Evolutionary conservation across 768 basidiomycete species (phyloP).

Genomic region (Boletus coccyginus): DNA sequence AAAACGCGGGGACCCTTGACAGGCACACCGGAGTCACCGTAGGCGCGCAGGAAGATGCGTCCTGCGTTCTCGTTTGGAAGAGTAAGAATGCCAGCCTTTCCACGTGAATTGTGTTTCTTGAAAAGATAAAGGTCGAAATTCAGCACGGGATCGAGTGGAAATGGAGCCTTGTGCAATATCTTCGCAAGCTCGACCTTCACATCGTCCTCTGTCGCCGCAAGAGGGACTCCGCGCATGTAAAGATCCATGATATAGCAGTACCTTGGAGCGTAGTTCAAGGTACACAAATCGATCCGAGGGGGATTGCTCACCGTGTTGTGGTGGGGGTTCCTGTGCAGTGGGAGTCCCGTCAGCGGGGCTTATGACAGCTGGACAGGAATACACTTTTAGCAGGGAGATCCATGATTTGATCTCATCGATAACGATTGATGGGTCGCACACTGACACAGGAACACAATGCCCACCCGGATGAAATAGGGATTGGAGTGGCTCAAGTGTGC

Average conservation of each 20-base stretch:
- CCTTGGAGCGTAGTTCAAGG: not conserved
- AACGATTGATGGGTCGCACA: conserved; percentile 4
- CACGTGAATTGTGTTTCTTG: conserved; percentile 15
- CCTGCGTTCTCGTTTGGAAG: conserved; percentile 24
- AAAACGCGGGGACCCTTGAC: conserved; percentile 24
- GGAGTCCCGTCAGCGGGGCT: not conserved
- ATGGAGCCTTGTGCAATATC: conserved; percentile 34
- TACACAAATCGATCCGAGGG: not conserved
- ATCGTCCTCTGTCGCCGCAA: conserved; percentile 30
- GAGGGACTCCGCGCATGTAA: conserved; percentile 32
- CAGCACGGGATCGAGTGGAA: conserved; percentile 21
- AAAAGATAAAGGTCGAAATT: conserved; percentile 37
- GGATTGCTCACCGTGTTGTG: conserved; percentile 20
- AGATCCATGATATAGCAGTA: conserved; percentile 31
- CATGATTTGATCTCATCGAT: conserved; percentile 16
- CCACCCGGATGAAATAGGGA: not conserved
- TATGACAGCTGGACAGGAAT: conserved; percentile 11
- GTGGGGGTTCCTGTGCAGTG: conserved; percentile 5
- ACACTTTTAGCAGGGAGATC: not conserved
- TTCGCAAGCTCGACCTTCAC: conserved; percentile 32
- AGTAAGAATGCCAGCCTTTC: conserved; percentile 31
- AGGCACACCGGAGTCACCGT: conserved; percentile 22
- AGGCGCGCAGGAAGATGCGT: conserved; percentile 25
- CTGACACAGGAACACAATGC: conserved; percentile 4
- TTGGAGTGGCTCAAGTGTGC: conserved; percentile 8